Evolutionary conservation across 805 yeast genomes (phyloP), one percentile per base, ranked within the genome.

Genomic region (Nakazawaea populi): DNA sequence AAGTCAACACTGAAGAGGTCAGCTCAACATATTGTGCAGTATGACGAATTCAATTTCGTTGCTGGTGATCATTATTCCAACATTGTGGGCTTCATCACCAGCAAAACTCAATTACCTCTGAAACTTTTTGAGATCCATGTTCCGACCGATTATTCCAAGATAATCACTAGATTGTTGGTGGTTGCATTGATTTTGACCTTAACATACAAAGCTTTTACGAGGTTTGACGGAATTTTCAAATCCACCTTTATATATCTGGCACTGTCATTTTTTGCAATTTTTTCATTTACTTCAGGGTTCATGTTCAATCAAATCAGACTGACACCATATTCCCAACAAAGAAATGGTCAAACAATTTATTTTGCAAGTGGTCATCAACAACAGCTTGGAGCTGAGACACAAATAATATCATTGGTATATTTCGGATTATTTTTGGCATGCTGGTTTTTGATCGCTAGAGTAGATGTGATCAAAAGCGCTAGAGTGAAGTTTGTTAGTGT

Each of bases 281-380:
- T 91, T 53, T 69, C 90, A 58, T 87, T 91, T 73, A 82, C 79
- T 45, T 74, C 92, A 6, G 99, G 99, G 14, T 87, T 90, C 69
- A 94, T 94, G 99, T 94, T 82, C 77, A 91, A 89, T 66, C 78
- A 80, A 57, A 94, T 94, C 55, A 81, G 97, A 66, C 77, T 78
- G 38, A 75, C 84, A 6, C 90, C 76, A 32, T 87, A 84, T 62
- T 72, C 84, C 41, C 75, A 76, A 56, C 67, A 63, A 28, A 60
- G 56, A 7, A 64, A 74, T 44, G 79, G 78, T 8, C 49, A 54
- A 1, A 63, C 61, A 4, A 63, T 63, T 7, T 77, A 74, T 56
- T 66, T 76, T 53, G 55, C 64, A 3, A 71, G 74, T 4, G 89
- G 89, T 36, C 90, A 87, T 60, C 87, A 85, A 61, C 72, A 70